phyloP scores from a whole-genome alignment of 345 rosid genomes.

The Hibiscus mutabilis region DNA sequence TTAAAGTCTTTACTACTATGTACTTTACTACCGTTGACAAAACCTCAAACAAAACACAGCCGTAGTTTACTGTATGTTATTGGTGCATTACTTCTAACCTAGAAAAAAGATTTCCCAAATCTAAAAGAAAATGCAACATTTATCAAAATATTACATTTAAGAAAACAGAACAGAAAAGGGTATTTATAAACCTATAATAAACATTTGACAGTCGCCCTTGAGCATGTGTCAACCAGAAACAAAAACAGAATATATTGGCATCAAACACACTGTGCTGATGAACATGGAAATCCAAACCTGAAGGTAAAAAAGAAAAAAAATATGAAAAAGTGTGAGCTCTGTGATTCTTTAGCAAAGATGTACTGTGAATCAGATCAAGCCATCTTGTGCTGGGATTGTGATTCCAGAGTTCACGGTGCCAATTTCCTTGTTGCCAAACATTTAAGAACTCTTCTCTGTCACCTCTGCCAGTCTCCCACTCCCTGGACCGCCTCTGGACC shows the following conservation, averaged over 20 bases:
- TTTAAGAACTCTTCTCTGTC: constrained; percentile 45
- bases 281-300: not conserved
- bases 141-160: not conserved
- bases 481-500: constrained; percentile 48
- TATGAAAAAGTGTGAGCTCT: constrained; percentile 54
- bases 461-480: constrained; percentile 35
- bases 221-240: constrained; percentile 17
- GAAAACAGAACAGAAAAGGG: not conserved
- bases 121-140: not conserved
- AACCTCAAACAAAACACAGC: not conserved
- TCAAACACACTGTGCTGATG: not conserved
- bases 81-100: not conserved
- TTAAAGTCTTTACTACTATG: not conserved
- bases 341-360: constrained; percentile 33
- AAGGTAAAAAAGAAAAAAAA: not conserved
- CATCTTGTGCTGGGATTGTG: constrained; percentile 56
- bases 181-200: constrained; percentile 3
- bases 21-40: not conserved
- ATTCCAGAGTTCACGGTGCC: constrained; percentile 43
- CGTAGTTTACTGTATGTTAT: not conserved
- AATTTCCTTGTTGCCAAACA: constrained; percentile 59
- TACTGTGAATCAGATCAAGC: constrained; percentile 56
- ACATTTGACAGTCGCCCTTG: constrained; percentile 20
- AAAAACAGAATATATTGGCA: constrained; percentile 7
- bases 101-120: not conserved